Evolutionary conservation across 1,284 basidiomycete genomes (phyloP), one percentile per base, ranked within the genome.

Genomic region (Limonomyces culmigenus): DNA sequence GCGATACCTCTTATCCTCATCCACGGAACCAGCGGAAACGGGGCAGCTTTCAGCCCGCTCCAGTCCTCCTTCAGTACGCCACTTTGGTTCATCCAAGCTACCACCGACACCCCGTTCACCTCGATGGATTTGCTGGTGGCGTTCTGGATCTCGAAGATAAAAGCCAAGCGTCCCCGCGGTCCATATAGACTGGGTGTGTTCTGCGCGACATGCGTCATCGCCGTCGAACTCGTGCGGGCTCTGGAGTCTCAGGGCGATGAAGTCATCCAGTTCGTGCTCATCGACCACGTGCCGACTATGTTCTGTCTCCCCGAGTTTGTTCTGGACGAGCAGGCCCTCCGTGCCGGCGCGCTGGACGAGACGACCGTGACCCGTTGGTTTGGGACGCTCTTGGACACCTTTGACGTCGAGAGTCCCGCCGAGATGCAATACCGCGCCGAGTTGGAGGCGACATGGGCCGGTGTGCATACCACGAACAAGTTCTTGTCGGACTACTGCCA

Each of bases 151-250:
- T 33, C 39, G 15, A 29, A 40, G 18, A 46, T 47, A 31, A 42
- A 43, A 30, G 39, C 32, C 14, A 36, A 36, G 13, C 39, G 38
- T 12, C 39, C 38, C 14, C 16, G 38, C 5, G 47, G 47, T 11
- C 47, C 47, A 6, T 49, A 49, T 33, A 41, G 47, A 6, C 21
- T 49, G 19, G 46, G 39, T 3, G 41, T 34, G 4, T 49, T 46
- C 34, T 47, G 40, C n/a, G 43, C 34, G 3, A 41, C 41, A 27
- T 27, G 10, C 10, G 10, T n/a, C 25, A 27, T 27, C 10, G 25
- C 25, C 10, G 25, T 27, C 10, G 25, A 27, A n/a, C 25, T 27
- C 10, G 25, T 27, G 10, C 8, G 25, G 25, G n/a, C 8, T 8
- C n/a, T 27, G 8, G 25, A 27, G n/a, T 8, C 10, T 8, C 10